phyloP scores from a whole-genome alignment of 225 moss, liverwort and hornwort genomes.

The Pseudoscleropodium purum region DNA sequence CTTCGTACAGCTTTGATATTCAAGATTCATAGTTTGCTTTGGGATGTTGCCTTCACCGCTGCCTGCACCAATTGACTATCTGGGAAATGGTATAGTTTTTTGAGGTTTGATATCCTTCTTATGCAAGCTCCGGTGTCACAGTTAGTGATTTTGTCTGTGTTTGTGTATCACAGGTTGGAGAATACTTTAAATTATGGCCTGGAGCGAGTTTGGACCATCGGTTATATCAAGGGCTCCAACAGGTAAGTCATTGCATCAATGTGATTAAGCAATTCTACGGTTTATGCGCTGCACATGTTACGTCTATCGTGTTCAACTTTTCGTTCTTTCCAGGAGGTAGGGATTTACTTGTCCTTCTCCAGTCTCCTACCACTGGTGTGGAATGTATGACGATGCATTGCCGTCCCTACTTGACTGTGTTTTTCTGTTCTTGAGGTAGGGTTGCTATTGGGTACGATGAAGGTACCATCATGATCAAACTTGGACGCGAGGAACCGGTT shows the following conservation, averaged over 20 bases:
- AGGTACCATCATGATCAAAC: conserved; percentile 91
- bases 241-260: conserved; percentile 26
- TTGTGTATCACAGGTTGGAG: conserved; percentile 46
- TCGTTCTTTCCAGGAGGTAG: not conserved
- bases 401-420: not conserved
- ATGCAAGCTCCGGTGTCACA: not conserved
- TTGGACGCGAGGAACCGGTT: conserved; percentile 87
- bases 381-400: not conserved
- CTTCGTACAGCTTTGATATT: not conserved
- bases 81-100: not conserved
- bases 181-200: conserved; percentile 85
- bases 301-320: not conserved
- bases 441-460: conserved; percentile 95
- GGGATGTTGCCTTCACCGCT: not conserved
- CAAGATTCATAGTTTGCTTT: not conserved
- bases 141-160: not conserved
- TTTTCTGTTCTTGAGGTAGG: conserved; percentile 18
- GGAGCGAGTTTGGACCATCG: conserved; percentile 88
- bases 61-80: not conserved
- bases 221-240: conserved; percentile 75
- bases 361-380: not conserved
- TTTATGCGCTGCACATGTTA: not conserved
- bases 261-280: not conserved
- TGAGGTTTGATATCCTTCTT: not conserved
- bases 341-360: not conserved